Base-by-base conservation (phyloP, 2,329 filamentous ascomycete species). In the Trichoderma sp. region DNA sequence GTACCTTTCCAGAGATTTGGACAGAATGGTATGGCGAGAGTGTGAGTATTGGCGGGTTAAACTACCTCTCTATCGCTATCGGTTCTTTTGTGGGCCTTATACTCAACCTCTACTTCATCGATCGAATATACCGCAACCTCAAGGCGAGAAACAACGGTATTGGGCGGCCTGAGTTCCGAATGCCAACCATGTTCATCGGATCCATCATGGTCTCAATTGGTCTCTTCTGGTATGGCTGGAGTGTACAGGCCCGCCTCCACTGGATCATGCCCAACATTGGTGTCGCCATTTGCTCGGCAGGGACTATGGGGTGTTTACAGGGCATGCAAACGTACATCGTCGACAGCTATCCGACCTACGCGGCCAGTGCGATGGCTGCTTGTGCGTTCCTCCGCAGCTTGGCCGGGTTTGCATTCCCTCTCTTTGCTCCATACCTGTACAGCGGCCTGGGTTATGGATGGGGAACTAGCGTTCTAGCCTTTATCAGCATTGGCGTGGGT, bases 221-320 rank as follows among this genome's bases (percentile, higher is more conserved):
- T 0, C 37, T 77, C 2, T 68, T 76, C 21, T 56, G 75, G 43
- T 76, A 77, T 29, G 75, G 73, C 0, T 76, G 75, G 76, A 72
- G 72, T 31, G 81, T 82, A 0, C 74, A 87, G n/a, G 80, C 82
- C 13, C 72, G 79, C n/a, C 78, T 84, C 1, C 83, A 85, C 67
- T 88, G 84, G 83, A 82, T 87, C 14, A 82, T 87, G 19, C 84
- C 85, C 0, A 83, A 85, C 63, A 77, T 84, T 5, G 81, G 79
- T 21, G 31, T 60, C 19, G 27, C 35, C 24, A 29, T 60, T 13
- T 40, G 27, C 57, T 29, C 57, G 57, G 57, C 11, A 43, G 40
- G 40, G 40, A 43, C 40, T 19, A 43, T 43, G 40, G 40, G 40
- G 7, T 43, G 40, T n/a, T n/a, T 43, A 10, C 40, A 43, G 16